Conservation (phyloP, 2,329 filamentous ascomycete species). For the Beauveria asiatica region DNA sequence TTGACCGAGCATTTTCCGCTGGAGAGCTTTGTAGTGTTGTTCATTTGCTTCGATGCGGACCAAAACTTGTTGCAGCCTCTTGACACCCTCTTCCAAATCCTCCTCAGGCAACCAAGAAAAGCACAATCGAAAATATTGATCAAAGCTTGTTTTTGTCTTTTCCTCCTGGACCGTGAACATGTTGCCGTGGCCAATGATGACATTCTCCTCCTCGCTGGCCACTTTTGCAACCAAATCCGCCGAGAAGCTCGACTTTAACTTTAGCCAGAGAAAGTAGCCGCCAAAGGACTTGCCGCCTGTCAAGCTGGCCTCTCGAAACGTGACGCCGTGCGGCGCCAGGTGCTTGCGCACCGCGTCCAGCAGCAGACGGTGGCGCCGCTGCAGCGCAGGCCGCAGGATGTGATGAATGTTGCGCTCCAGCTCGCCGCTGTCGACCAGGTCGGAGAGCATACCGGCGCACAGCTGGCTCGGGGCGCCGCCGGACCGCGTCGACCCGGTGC, state of each 20-base stretch:
- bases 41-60: slow-evolving; percentile 23
- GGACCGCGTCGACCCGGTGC: slow-evolving; percentile 44
- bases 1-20: not conserved
- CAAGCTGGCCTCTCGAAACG: slow-evolving; percentile 29
- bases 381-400: slow-evolving; percentile 36
- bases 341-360: slow-evolving; percentile 49
- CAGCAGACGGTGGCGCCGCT: slow-evolving; percentile 41
- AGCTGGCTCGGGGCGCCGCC: slow-evolving; percentile 52
- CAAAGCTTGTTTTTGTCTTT: slow-evolving; percentile 44
- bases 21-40: slow-evolving; percentile 18
- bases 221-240: slow-evolving; percentile 47
- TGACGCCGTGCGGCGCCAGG: slow-evolving; percentile 55
- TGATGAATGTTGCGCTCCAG: slow-evolving; percentile 36
- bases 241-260: slow-evolving; percentile 44
- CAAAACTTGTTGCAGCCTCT: slow-evolving; percentile 46
- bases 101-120: slow-evolving; percentile 65
- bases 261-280: slow-evolving; percentile 82
- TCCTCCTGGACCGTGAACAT: slow-evolving; percentile 62
- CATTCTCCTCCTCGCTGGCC: slow-evolving; percentile 52
- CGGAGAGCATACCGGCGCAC: slow-evolving; percentile 41
- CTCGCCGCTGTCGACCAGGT: slow-evolving; percentile 36
- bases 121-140: slow-evolving; percentile 54
- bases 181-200: slow-evolving; percentile 59
- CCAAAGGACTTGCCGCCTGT: slow-evolving; percentile 49
- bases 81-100: slow-evolving; percentile 57